A percentile compares a stretch with the other conserved stretches of the same genome.
phyloP scores from a whole-genome alignment of 2,329 filamentous ascomycete genomes.

The Trichoderma sp. region DNA sequence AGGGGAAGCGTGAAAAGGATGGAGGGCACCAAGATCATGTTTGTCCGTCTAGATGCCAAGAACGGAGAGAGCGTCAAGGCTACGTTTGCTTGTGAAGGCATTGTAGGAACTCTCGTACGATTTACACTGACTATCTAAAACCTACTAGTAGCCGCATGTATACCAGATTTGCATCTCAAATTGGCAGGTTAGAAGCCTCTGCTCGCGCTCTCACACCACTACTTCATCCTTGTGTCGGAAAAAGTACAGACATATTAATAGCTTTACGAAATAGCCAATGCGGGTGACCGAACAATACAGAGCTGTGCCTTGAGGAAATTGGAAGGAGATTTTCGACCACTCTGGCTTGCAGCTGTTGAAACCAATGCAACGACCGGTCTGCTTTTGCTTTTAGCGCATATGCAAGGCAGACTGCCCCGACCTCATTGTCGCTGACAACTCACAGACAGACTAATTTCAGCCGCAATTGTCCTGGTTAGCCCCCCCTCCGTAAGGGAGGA shows the following conservation, averaged over 20 bases:
- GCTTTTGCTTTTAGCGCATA: conserved; percentile 1
- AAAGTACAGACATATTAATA: not conserved
- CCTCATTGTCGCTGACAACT: not conserved
- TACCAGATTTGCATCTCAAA: not conserved
- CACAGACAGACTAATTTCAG: conserved; percentile 8
- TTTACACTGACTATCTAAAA: conserved; percentile 20
- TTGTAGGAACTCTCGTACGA: conserved; percentile 59
- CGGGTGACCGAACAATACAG: not conserved
- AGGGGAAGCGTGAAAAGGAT: conserved; percentile 62
- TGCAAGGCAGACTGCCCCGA: conserved; percentile 1
- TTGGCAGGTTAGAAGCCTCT: not conserved
- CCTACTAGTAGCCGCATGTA: not conserved
- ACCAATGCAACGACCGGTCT: not conserved
- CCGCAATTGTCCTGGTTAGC: conserved; percentile 1
- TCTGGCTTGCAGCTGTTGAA: not conserved
- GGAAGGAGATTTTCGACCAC: not conserved
- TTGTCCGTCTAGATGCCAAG: conserved; percentile 55
- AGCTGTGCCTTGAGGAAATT: not conserved
- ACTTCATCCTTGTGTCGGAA: not conserved
- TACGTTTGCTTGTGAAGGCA: conserved; percentile 80
- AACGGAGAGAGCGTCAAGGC: conserved; percentile 56
- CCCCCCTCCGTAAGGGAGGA: not conserved
- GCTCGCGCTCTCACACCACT: not conserved
- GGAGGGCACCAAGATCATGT: conserved; percentile 46
- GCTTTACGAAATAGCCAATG: not conserved